These are phyloP conservation scores for Penicillium dipodomyicola DNA, from an alignment of 495 filamentous ascomycete genomes.

Conservation along the genomic window DNA sequence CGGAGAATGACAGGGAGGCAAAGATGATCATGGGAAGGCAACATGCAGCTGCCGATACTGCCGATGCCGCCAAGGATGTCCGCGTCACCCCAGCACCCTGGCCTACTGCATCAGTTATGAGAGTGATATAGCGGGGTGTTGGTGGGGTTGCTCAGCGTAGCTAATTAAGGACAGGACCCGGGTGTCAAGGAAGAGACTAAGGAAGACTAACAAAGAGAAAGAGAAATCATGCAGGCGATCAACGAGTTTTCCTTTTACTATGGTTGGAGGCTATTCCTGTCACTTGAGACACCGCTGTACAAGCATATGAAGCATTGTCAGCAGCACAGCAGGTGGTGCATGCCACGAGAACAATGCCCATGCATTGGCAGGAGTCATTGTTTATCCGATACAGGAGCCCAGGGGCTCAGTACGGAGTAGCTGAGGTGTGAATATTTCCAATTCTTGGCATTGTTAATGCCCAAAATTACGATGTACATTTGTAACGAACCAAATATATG, in stretches of 20 bases:
- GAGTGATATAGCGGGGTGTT: slow-evolving; percentile 1
- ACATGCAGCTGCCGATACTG: neutral
- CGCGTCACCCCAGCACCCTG: slow-evolving; percentile 10
- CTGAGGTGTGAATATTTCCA: neutral
- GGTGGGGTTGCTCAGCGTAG: slow-evolving; percentile 2
- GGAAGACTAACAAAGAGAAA: slow-evolving; percentile 1
- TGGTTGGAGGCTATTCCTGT: slow-evolving; percentile 6
- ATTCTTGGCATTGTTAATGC: slow-evolving; percentile 7
- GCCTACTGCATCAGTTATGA: slow-evolving; percentile 9
- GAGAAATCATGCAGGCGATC: neutral
- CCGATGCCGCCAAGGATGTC: neutral
- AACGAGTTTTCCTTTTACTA: neutral
- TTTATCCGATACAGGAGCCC: neutral
- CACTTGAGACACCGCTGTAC: slow-evolving; percentile 8
- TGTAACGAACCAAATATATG: neutral
- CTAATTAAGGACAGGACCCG: neutral
- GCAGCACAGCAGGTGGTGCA: neutral
- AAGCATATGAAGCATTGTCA: slow-evolving; percentile 5
- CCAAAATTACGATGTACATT: neutral
- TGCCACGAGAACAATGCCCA: neutral
- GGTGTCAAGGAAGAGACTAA: neutral
- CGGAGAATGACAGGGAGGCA: slow-evolving; percentile 1
- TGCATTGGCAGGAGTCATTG: neutral
- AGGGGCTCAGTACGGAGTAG: neutral
- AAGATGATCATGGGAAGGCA: neutral